phyloP scores from a whole-genome alignment of 306 rosid genomes.

The Cyclanthera cordifolia region DNA sequence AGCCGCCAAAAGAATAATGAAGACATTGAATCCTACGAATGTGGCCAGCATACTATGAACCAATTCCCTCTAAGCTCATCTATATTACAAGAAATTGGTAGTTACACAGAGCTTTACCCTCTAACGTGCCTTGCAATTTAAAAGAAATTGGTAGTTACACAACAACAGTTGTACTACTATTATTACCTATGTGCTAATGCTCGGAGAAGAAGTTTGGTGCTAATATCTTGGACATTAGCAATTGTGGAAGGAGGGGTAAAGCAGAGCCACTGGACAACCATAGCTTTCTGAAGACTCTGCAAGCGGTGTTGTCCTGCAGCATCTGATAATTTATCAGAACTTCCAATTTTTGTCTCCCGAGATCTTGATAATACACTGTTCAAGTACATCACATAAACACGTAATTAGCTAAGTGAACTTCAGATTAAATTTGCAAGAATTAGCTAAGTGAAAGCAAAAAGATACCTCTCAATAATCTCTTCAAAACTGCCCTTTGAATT shows the following conservation, averaged over 20 bases:
- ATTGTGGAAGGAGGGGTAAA: constrained; percentile 94
- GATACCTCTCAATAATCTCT: constrained; percentile 90
- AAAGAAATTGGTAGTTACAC: background rate
- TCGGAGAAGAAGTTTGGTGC: constrained; percentile 63
- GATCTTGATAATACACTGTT: constrained; percentile 86
- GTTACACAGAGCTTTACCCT: background rate
- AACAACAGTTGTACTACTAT: background rate
- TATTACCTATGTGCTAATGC: constrained; percentile 75
- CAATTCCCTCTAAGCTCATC: background rate
- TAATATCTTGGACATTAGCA: constrained; percentile 47
- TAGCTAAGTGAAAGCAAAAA: background rate
- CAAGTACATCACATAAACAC: constrained; percentile 20
- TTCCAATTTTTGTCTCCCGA: constrained; percentile 63
- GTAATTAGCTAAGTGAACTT: background rate
- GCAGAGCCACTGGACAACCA: constrained; percentile 96
- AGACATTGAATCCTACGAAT: background rate
- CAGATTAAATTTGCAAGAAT: constrained; percentile 8
- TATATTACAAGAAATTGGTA: background rate
- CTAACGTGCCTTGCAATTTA: background rate
- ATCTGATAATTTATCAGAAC: constrained; percentile 49
- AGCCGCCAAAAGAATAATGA: background rate
- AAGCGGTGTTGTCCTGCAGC: constrained; percentile 82
- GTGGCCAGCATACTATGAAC: background rate
- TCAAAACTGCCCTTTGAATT: constrained; percentile 85
- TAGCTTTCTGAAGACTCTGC: constrained; percentile 87